These are phyloP conservation scores for Cyberlindnera japonica DNA, from an alignment of 805 yeast genomes.

Conservation along the genomic window DNA sequence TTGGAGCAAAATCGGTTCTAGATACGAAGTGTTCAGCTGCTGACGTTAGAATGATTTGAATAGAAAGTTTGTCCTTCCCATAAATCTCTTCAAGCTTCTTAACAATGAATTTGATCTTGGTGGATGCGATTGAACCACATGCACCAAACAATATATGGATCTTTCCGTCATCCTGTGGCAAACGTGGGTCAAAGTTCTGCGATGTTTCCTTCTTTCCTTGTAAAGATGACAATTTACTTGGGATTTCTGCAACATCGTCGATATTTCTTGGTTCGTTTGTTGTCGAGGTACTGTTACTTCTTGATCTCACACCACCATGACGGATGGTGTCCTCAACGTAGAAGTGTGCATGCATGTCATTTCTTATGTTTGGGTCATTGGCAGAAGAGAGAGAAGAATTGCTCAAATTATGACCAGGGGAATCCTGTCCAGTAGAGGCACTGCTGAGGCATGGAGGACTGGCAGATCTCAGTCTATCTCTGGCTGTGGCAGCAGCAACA, in stretches of 20 bases:
- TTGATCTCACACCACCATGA: constrained; percentile 36
- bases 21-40: constrained; percentile 78
- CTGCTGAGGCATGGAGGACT: constrained; percentile 11
- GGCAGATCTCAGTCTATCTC: constrained; percentile 24
- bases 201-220: constrained; percentile 35
- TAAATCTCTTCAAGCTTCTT: constrained; percentile 78
- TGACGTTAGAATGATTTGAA: constrained; percentile 81
- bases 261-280: constrained; percentile 18
- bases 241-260: constrained; percentile 7
- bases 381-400: constrained; percentile 23
- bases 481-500: constrained; percentile 37
- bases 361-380: constrained; percentile 4
- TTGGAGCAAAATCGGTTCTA: constrained; percentile 49
- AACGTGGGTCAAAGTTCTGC: constrained; percentile 55
- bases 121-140: constrained; percentile 84
- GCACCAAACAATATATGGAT: constrained; percentile 82
- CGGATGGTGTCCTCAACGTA: constrained; percentile 64
- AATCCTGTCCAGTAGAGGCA: constrained; percentile 1
- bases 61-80: constrained; percentile 68
- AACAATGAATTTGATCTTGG: constrained; percentile 73
- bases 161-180: constrained; percentile 82
- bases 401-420: constrained; percentile 16
- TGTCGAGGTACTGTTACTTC: constrained; percentile 29
- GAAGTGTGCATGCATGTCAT: constrained; percentile 76
- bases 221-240: background rate